Percentiles rank a stretch among this genome's conserved stretches.
These are phyloP conservation scores for Chlamydomonas schloesseri DNA, from an alignment of 139 green algal genomes.

Conservation along the genomic window DNA sequence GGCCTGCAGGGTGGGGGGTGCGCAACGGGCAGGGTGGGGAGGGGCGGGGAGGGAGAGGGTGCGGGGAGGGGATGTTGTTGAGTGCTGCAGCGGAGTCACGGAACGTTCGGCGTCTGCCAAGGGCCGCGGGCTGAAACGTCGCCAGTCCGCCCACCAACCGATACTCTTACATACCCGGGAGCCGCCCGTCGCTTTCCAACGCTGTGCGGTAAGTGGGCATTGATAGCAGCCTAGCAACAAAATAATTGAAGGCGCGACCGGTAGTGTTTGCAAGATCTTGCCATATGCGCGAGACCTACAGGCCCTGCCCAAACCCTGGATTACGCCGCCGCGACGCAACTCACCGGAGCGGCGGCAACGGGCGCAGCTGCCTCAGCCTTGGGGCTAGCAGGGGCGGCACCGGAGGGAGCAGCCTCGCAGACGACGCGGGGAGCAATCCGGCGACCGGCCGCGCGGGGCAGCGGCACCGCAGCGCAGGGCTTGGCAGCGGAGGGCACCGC, in stretches of 20 bases:
- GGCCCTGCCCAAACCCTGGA: not conserved
- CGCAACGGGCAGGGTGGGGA: not conserved
- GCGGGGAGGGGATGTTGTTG: no score
- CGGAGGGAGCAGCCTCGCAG: conserved; percentile 24
- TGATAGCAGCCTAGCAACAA: no score
- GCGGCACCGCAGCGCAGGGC: not conserved
- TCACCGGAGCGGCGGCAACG: not conserved
- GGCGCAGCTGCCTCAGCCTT: not conserved
- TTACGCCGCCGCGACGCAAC: no score
- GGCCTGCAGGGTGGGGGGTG: not conserved
- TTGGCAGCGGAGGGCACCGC: not conserved
- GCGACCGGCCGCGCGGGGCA: no score
- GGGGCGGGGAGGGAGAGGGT: no score
- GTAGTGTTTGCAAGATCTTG: not conserved
- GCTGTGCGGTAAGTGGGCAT: no score
- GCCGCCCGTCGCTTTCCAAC: no score
- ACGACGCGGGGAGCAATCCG: not conserved
- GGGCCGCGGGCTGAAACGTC: no score
- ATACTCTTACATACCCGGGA: no score
- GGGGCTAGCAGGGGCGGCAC: not conserved
- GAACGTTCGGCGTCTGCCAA: no score
- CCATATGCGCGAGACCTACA: not conserved
- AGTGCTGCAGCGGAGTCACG: not conserved
- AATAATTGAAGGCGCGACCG: not conserved
- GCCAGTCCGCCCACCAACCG: no score